Evolutionary conservation across 345 rosid genomes (phyloP).

Genomic region (Eucalyptus lansdowneana): DNA sequence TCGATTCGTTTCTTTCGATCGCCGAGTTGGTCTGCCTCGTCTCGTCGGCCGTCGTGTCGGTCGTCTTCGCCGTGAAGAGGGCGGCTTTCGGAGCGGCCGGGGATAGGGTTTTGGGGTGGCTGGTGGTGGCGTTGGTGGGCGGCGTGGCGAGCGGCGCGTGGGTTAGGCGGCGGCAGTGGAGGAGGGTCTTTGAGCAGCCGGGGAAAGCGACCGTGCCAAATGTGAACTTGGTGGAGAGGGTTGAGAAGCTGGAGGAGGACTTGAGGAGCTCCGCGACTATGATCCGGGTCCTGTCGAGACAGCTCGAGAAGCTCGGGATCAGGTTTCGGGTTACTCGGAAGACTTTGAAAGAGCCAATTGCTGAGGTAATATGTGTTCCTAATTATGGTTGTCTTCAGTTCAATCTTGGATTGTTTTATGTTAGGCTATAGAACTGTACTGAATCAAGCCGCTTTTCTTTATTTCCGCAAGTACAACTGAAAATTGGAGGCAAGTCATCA

Average conservation of each 20-base stretch:
- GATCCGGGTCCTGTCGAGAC: conserved; percentile 63
- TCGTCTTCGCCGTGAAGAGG: background rate
- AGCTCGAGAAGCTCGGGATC: conserved; percentile 86
- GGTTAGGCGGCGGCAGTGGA: conserved; percentile 77
- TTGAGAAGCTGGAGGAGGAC: conserved; percentile 88
- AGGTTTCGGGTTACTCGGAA: conserved; percentile 75
- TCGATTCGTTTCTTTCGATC: background rate
- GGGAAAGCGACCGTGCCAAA: conserved; percentile 13
- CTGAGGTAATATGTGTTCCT: conserved; percentile 34
- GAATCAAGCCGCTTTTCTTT: accelerated
- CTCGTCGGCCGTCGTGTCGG: background rate
- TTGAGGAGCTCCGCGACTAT: conserved; percentile 48
- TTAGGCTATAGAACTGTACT: background rate
- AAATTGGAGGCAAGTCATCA: background rate
- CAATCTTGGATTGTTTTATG: background rate
- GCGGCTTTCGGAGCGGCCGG: conserved; percentile 26
- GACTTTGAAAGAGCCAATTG: conserved; percentile 65
- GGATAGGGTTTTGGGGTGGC: conserved; percentile 38
- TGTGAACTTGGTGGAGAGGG: conserved; percentile 43
- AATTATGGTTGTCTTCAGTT: background rate
- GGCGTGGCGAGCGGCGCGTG: conserved; percentile 49
- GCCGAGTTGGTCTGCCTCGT: background rate
- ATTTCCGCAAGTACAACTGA: background rate
- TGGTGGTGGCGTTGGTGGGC: conserved; percentile 35
- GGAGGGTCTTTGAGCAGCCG: conserved; percentile 32